Evolutionary conservation across 305 asterid genomes (phyloP).

Genomic region (Rubia balearica): DNA sequence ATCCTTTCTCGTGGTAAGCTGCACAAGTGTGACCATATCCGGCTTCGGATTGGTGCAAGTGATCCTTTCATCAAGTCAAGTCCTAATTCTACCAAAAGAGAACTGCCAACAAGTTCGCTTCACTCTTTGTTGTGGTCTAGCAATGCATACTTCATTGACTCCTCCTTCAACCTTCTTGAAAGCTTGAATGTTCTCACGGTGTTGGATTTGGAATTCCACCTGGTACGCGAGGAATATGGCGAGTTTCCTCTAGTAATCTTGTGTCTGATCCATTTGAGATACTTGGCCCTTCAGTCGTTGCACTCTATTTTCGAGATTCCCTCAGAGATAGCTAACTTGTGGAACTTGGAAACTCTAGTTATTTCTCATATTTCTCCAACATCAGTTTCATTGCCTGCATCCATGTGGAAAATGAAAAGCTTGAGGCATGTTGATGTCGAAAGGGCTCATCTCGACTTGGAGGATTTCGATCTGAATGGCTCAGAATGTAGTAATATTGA

Average conservation of each 20-base stretch:
- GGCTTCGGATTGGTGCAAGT: background rate
- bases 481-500: background rate
- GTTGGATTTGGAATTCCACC: background rate
- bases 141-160: background rate
- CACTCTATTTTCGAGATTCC: background rate
- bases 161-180: background rate
- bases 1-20: background rate
- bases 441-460: background rate
- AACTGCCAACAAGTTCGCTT: background rate
- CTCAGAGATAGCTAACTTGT: background rate
- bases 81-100: background rate
- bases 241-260: background rate
- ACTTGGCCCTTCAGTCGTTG: background rate
- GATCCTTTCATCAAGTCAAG: background rate
- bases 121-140: background rate
- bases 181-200: background rate
- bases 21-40: background rate
- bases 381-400: background rate
- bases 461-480: background rate
- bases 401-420: constrained; percentile 10
- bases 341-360: background rate
- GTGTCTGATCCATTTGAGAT: background rate
- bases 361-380: background rate
- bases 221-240: background rate
- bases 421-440: background rate